phyloP scores from a whole-genome alignment of 306 rosid genomes.

The Ochetophila trinervis region DNA sequence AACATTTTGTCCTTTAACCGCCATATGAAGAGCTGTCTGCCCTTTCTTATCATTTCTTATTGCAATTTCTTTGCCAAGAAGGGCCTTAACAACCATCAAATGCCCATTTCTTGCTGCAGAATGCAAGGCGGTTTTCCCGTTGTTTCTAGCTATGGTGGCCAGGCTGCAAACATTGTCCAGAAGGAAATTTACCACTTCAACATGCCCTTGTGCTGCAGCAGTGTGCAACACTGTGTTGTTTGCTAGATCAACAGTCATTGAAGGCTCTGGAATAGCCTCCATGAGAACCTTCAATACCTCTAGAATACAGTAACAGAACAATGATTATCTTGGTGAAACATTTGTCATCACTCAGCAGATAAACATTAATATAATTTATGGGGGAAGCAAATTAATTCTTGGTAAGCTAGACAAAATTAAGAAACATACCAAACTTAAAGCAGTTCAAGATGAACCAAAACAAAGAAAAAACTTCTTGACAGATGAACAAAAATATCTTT shows the following conservation, averaged over 20 bases:
- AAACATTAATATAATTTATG: too few species aligned
- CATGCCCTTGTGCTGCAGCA: conserved; percentile 75
- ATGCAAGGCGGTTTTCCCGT: conserved; percentile 75
- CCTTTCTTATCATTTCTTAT: conserved; percentile 62
- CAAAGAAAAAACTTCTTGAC: too few species aligned
- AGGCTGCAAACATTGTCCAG: conserved; percentile 45
- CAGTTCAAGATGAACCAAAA: not conserved
- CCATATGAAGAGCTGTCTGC: conserved; percentile 87
- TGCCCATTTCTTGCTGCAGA: conserved; percentile 79
- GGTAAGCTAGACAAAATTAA: not conserved
- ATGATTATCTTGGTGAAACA: not conserved
- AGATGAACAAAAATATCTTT: too few species aligned
- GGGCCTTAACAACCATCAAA: conserved; percentile 53
- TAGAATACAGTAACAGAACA: conserved; percentile 31
- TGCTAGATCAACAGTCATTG: conserved; percentile 68
- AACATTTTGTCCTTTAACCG: conserved; percentile 65
- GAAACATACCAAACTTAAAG: not conserved
- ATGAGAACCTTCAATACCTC: conserved; percentile 62
- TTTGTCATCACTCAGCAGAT: not conserved
- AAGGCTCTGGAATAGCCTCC: conserved; percentile 62
- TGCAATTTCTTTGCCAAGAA: conserved; percentile 49
- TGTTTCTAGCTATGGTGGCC: conserved; percentile 57
- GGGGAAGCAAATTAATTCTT: too few species aligned
- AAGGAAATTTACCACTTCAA: conserved; percentile 51
- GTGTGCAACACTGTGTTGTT: conserved; percentile 81